These are phyloP conservation scores for Petrea volubilis DNA, from an alignment of 257 asterid species.

Conservation along the genomic window DNA sequence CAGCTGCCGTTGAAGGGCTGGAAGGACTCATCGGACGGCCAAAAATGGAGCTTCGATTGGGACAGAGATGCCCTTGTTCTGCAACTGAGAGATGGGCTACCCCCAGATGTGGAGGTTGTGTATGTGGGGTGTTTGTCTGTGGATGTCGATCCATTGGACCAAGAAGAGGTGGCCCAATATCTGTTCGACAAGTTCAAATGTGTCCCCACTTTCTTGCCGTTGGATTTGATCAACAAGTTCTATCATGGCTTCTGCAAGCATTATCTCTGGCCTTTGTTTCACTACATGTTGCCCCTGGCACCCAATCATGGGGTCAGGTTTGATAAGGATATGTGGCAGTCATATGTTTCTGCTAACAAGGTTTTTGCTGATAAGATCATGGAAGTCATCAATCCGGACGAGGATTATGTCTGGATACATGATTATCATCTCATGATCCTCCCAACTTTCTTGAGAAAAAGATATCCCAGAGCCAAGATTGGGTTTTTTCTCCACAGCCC, in stretches of 20 bases:
- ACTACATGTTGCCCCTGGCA: slow-evolving; percentile 78
- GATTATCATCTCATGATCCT: slow-evolving; percentile 86
- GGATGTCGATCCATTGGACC: slow-evolving; percentile 55
- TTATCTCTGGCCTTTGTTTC: slow-evolving; percentile 87
- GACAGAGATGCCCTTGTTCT: slow-evolving; percentile 61
- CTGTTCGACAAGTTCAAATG: slow-evolving; percentile 69
- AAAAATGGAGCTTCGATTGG: slow-evolving; percentile 81
- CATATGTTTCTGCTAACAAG: slow-evolving; percentile 81
- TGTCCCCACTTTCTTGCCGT: slow-evolving; percentile 71
- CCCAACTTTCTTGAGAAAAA: slow-evolving; percentile 85
- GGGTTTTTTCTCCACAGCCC: slow-evolving; percentile 81
- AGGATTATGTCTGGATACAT: slow-evolving; percentile 85
- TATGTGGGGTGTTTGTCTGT: slow-evolving; percentile 66
- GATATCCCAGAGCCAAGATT: slow-evolving; percentile 55
- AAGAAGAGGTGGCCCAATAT: slow-evolving; percentile 71
- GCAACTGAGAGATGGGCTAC: slow-evolving; percentile 69
- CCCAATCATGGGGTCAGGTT: slow-evolving; percentile 71
- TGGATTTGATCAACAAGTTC: slow-evolving; percentile 52
- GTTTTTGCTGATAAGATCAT: slow-evolving; percentile 75
- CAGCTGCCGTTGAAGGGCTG: slow-evolving; percentile 64
- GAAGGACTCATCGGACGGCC: slow-evolving; percentile 14
- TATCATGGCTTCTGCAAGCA: slow-evolving; percentile 97
- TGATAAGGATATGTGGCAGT: slow-evolving; percentile 67
- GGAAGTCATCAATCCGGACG: slow-evolving; percentile 81
- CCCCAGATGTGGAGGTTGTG: slow-evolving; percentile 54